A percentile compares a stretch with the other conserved stretches of the same genome.
These are phyloP conservation scores for Aspergillus ochraceus DNA, from an alignment of 2,329 filamentous ascomycete species.

Conservation along the genomic window DNA sequence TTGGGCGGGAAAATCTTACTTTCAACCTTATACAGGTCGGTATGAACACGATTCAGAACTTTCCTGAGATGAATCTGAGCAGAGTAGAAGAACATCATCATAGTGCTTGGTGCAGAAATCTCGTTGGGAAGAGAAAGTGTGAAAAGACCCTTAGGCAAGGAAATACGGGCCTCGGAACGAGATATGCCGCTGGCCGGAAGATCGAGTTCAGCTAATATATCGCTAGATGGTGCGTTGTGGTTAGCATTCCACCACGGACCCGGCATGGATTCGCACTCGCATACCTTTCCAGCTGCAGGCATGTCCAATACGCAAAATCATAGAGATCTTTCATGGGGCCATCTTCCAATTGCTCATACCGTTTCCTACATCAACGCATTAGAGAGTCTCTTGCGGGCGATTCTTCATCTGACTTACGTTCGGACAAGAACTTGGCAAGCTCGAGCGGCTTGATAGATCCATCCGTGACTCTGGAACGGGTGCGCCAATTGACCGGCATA, in stretches of 20 bases:
- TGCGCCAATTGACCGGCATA: conserved; percentile 87
- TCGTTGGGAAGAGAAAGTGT: conserved; percentile 34
- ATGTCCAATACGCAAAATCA: conserved; percentile 86
- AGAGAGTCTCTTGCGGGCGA: not conserved
- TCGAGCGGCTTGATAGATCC: conserved; percentile 63
- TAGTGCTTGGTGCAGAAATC: conserved; percentile 34
- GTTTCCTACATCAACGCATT: conserved; percentile 25
- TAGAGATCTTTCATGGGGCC: conserved; percentile 58
- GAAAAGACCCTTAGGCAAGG: conserved; percentile 39
- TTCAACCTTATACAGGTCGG: conserved; percentile 52
- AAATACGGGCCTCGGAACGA: conserved; percentile 51
- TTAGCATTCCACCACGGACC: not conserved
- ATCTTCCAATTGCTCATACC: conserved; percentile 34
- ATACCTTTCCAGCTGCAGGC: conserved; percentile 85
- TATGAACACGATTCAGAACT: conserved; percentile 57
- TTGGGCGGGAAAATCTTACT: conserved; percentile 21
- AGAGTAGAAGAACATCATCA: conserved; percentile 59
- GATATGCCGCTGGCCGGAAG: conserved; percentile 63
- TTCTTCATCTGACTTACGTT: conserved; percentile 48
- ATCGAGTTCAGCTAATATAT: conserved; percentile 84
- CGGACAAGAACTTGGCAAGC: conserved; percentile 72
- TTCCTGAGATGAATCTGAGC: conserved; percentile 63
- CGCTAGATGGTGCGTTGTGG: conserved; percentile 52
- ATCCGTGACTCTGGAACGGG: conserved; percentile 79
- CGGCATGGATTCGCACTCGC: conserved; percentile 46